Base-by-base conservation (phyloP, 169 alveolate genomes). In the Cryptosporidium parvum region DNA sequence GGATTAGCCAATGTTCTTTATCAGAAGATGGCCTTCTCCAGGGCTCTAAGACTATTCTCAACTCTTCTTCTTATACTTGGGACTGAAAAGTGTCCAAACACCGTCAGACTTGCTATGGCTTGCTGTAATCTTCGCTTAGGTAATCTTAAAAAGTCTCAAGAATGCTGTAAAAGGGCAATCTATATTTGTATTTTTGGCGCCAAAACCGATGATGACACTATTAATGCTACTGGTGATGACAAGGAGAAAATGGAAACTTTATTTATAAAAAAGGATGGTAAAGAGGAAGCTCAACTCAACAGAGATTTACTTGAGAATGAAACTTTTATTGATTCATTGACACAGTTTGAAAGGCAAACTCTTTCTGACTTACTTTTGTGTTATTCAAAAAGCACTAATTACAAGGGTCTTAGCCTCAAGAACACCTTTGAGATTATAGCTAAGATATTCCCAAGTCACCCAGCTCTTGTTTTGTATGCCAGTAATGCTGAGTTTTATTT, bases 1-100 rank as follows among this genome's bases (percentile, higher is more conserved):
- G 89, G 89, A 14, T 44, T 80, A 37, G 89, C 89, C 2, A 80
- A 80, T 62, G 89, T 80, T 8, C 70, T 80, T 10, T 65, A 44
- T 48, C 68, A 61, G 31, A 80, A 80, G 14, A 31, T 21, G 45
- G 9, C 62, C 6, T 80, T 58, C 23, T 45, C 65, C 61, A 59
- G 68, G 37, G 42, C 89, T 16, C 53, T 80, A 10, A 37, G 75
- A 16, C 37, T 80, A 26, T 80, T 62, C 39, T 80, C 89, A 1
- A 42, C 65, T 23, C 37, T 80, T n/a, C 23, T 80, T 14, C 35
- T 80, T 10, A 26, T 59, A 8, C 62, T 80, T n/a, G 89, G 89
- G 14, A 16, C 80, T 12, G 51, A 65, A 5, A 62, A 65, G 18
- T 80, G 89, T 33, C 89, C 89, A 37, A 80, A 80, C 42, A 62